Conservation (phyloP, 164 flowering plant species). For the Vitis rotundifolia region DNA sequence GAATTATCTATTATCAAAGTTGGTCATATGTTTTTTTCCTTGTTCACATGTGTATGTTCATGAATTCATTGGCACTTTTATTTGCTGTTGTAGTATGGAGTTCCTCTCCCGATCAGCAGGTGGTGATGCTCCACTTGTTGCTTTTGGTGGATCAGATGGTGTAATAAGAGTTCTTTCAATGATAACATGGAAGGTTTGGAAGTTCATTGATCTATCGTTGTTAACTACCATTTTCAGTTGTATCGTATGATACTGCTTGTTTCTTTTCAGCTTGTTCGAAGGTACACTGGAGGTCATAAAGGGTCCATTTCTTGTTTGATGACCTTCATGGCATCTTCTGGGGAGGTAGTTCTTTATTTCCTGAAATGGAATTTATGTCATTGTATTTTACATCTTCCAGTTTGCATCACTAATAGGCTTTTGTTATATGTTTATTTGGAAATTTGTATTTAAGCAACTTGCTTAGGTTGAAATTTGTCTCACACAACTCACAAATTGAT, state of each 20-base stretch:
- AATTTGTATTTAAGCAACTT: no score
- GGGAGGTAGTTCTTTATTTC: conserved; percentile 64
- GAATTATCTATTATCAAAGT: no score
- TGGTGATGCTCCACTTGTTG: conserved; percentile 94
- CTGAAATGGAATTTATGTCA: not conserved
- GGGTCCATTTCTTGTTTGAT: conserved; percentile 91
- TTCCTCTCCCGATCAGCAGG: conserved; percentile 81
- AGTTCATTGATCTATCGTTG: conserved; percentile 9
- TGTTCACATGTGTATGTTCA: not conserved
- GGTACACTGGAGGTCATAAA: conserved; percentile 98
- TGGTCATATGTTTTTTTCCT: not conserved
- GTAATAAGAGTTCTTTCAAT: conserved; percentile 96
- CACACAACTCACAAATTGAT: not conserved
- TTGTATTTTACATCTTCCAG: not conserved
- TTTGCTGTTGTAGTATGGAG: conserved; percentile 75
- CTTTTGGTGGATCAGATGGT: conserved; percentile 98
- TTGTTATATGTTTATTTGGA: no score
- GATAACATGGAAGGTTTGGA: conserved; percentile 97
- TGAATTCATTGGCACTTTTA: not conserved
- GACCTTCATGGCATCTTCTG: conserved; percentile 94
- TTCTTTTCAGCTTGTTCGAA: conserved; percentile 78
- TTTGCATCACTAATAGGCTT: not conserved
- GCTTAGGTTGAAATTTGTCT: no score
- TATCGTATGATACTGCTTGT: conserved; percentile 7
- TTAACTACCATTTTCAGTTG: not conserved